These are phyloP conservation scores for Penicillium cinerascens DNA, from an alignment of 495 filamentous ascomycete genomes.

Conservation along the genomic window DNA sequence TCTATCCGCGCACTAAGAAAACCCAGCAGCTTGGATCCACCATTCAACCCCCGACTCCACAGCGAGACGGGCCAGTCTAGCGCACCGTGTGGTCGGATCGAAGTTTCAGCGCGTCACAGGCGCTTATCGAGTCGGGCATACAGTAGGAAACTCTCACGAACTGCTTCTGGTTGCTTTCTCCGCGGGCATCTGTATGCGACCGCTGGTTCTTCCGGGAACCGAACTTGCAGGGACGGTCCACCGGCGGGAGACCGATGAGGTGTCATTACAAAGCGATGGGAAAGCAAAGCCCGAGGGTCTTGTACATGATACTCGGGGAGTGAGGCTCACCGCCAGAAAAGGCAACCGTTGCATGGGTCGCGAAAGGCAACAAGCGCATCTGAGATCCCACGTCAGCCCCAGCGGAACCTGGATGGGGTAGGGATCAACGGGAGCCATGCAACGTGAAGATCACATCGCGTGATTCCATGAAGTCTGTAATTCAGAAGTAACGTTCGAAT, in stretches of 20 bases:
- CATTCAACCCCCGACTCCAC: too few relatives aligned
- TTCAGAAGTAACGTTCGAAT: not conserved
- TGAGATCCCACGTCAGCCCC: conserved; percentile 14
- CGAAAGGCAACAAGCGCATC: conserved; percentile 1
- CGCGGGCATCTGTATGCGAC: not conserved
- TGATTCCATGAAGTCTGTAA: conserved; percentile 2
- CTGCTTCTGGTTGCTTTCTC: not conserved
- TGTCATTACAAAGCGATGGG: too few relatives aligned
- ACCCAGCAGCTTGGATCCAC: not conserved
- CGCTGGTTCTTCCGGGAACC: too few relatives aligned
- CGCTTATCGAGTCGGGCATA: conserved; percentile 7
- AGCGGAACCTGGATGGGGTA: conserved; percentile 7
- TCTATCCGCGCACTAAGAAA: not conserved
- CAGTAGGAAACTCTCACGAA: not conserved
- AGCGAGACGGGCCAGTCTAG: too few relatives aligned
- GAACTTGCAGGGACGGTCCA: too few relatives aligned
- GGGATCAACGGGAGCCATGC: conserved; percentile 9
- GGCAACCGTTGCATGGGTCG: not conserved
- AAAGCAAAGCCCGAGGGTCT: not conserved
- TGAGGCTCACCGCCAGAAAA: conserved; percentile 15
- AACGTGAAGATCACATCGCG: conserved; percentile 12
- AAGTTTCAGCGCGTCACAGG: conserved; percentile 4
- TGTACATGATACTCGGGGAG: not conserved
- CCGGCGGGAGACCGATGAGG: too few relatives aligned
- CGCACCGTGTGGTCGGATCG: not conserved